A percentile compares a stretch with the other conserved stretches of the same genome.
phyloP scores from a whole-genome alignment of 768 basidiomycete genomes.

The Tubosaeta brunneosetosa region DNA sequence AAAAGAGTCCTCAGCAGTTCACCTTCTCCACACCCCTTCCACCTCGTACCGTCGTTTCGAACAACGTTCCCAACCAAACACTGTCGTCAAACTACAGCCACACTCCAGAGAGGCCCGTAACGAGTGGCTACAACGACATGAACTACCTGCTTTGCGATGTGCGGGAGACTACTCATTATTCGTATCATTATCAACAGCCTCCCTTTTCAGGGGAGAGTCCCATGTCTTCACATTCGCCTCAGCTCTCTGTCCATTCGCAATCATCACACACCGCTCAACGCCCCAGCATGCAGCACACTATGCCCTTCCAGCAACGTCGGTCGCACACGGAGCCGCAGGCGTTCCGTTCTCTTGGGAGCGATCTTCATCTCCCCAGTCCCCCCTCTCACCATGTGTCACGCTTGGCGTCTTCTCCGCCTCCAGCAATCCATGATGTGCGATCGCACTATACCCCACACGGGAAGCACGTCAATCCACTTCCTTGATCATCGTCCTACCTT shows the following conservation, averaged over 20 bases:
- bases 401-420: constrained; percentile 40
- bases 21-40: constrained; percentile 38
- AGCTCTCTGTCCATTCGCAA: constrained; percentile 35
- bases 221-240: constrained; percentile 42
- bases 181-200: constrained; percentile 49
- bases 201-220: constrained; percentile 42
- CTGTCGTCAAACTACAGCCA: constrained; percentile 42
- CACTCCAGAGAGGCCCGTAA: constrained; percentile 47
- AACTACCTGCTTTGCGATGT: constrained; percentile 43
- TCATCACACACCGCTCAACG: constrained; percentile 33
- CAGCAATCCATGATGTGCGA: constrained; percentile 34
- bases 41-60: constrained; percentile 41
- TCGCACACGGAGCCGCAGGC: constrained; percentile 55
- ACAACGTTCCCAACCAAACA: constrained; percentile 36
- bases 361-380: constrained; percentile 48
- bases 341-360: constrained; percentile 44
- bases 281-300: constrained; percentile 38
- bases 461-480: constrained; percentile 43
- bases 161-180: constrained; percentile 47
- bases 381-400: constrained; percentile 39
- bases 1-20: constrained; percentile 46
- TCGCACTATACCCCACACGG: constrained; percentile 39
- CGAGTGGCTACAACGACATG: constrained; percentile 43
- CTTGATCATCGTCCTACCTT: constrained; percentile 33
- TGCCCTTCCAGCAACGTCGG: constrained; percentile 53